phyloP scores from a whole-genome alignment of 1,139 yeast genomes.

The Saccharomyces hybrid region DNA sequence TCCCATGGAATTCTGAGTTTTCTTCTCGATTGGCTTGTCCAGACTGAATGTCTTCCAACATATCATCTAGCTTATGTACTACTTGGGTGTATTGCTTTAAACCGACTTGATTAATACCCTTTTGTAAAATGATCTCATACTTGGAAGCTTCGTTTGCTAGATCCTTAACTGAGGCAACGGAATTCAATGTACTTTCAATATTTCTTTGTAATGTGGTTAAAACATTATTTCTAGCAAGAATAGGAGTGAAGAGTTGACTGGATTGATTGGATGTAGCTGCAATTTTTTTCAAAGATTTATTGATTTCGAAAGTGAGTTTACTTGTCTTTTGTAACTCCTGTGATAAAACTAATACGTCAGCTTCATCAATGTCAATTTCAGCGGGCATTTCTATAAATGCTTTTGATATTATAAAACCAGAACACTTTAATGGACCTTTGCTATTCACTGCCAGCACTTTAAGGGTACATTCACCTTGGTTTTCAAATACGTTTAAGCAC shows the following conservation, averaged over 20 bases:
- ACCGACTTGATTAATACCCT: constrained; percentile 30
- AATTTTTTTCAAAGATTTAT: constrained; percentile 47
- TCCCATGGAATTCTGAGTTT: constrained; percentile 34
- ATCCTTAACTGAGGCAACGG: constrained; percentile 57
- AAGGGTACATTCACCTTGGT: background rate
- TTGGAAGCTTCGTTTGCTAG: constrained; percentile 54
- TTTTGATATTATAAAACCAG: background rate
- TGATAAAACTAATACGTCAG: constrained; percentile 74
- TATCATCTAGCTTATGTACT: constrained; percentile 35
- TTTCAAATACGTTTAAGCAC: background rate
- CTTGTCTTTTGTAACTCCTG: constrained; percentile 60
- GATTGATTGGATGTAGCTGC: constrained; percentile 55
- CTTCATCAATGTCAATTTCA: constrained; percentile 60
- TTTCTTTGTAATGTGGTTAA: constrained; percentile 50
- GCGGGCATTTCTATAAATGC: background rate
- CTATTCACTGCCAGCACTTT: background rate
- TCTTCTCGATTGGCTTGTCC: constrained; percentile 21
- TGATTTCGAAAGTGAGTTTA: constrained; percentile 48
- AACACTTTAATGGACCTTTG: background rate
- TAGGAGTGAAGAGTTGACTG: constrained; percentile 60
- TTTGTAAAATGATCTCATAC: constrained; percentile 38
- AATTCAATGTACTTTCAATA: constrained; percentile 50
- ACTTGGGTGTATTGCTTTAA: constrained; percentile 34
- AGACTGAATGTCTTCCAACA: constrained; percentile 32
- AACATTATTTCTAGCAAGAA: constrained; percentile 53